Evolutionary conservation across 495 filamentous ascomycete species (phyloP).

Genomic region (Penicilliopsis zonata): DNA sequence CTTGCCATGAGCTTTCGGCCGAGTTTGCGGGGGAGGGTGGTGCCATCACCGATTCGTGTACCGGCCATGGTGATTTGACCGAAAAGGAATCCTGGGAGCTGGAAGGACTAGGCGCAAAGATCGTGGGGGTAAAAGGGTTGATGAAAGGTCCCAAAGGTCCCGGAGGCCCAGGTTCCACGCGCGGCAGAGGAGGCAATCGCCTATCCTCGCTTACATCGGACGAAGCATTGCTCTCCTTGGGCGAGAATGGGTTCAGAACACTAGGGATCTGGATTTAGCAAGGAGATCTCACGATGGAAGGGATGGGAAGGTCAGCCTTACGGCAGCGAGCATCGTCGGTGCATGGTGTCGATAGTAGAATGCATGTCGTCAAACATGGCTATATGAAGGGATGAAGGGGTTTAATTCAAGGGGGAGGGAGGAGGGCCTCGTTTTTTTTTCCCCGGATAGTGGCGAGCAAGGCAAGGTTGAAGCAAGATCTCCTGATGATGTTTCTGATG

Average conservation of each 20-base stretch:
- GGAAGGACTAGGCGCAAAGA: slow-evolving; percentile 23
- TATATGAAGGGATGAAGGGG: too few relatives aligned
- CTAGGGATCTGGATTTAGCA: slow-evolving; percentile 9
- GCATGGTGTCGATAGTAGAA: slow-evolving; percentile 18
- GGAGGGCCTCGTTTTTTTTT: too few relatives aligned
- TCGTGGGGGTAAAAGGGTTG: slow-evolving; percentile 22
- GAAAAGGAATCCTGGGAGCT: slow-evolving; percentile 26
- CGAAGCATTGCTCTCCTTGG: slow-evolving; percentile 6
- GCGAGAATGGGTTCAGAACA: slow-evolving; percentile 7
- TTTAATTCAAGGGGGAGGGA: too few relatives aligned
- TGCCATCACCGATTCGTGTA: slow-evolving; percentile 19
- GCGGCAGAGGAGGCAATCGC: slow-evolving; percentile 31
- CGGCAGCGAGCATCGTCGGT: slow-evolving; percentile 30
- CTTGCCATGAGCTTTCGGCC: slow-evolving; percentile 30
- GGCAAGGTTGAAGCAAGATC: too few relatives aligned
- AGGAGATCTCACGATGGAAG: slow-evolving; percentile 5
- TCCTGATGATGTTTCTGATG: too few relatives aligned
- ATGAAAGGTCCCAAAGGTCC: slow-evolving; percentile 31
- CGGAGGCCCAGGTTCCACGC: slow-evolving; percentile 27
- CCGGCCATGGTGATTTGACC: slow-evolving; percentile 24
- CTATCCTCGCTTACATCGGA: slow-evolving; percentile 21
- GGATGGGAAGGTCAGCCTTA: slow-evolving; percentile 12
- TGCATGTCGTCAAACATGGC: slow-evolving; percentile 26
- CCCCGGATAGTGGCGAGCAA: too few relatives aligned
- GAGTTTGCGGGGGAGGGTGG: slow-evolving; percentile 34